A percentile compares a stretch with the other conserved stretches of the same genome.
Conservation (phyloP, 306 rosid genomes). For the Quercus ilex region DNA sequence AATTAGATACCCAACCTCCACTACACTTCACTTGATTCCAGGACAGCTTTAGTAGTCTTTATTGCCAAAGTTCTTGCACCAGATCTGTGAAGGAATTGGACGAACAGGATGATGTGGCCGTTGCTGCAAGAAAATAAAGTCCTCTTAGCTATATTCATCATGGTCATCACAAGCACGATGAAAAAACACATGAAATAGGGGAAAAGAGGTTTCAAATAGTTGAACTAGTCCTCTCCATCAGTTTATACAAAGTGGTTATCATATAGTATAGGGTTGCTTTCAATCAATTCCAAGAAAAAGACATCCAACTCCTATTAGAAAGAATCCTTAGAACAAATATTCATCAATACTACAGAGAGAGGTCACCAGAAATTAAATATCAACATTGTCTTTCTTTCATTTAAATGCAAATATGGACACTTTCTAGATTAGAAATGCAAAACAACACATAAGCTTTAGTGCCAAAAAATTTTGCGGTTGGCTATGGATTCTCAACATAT, state of each 20-base stretch:
- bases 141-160: constrained; percentile 19
- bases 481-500: no score
- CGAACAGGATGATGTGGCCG: constrained; percentile 96
- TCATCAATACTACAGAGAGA: background rate
- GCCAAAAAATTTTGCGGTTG: rapidly evolving
- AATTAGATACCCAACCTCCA: constrained; percentile 25
- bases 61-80: constrained; percentile 95
- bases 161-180: background rate
- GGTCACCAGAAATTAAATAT: constrained; percentile 12
- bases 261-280: constrained; percentile 16
- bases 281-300: constrained; percentile 11
- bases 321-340: background rate
- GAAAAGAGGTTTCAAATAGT: constrained; percentile 6
- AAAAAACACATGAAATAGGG: background rate
- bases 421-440: background rate
- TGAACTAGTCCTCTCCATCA: constrained; percentile 17
- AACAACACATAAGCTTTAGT: no score
- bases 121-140: constrained; percentile 61
- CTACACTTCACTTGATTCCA: constrained; percentile 14
- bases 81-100: constrained; percentile 94
- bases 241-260: constrained; percentile 11
- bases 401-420: background rate
- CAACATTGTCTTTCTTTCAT: background rate
- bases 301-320: constrained; percentile 10
- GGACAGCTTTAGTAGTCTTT: constrained; percentile 59